Conservation (phyloP, 129 eudicot genomes). For the Erigeron canadensis region DNA sequence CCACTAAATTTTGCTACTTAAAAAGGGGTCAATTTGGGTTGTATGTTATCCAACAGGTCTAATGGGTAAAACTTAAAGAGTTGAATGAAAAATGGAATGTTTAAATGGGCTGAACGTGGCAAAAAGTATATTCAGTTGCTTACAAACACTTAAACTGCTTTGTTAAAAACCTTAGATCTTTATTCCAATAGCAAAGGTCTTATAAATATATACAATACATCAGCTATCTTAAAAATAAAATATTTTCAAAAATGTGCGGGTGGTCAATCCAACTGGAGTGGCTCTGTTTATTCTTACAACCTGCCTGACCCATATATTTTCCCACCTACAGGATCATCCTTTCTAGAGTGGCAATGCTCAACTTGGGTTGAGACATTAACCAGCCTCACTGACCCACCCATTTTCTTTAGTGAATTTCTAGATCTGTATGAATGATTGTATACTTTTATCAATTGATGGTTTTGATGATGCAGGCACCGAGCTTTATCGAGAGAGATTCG, state of each 20-base stretch:
- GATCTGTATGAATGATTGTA: neutral
- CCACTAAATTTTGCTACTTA: constrained; percentile 10
- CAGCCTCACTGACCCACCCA: too few species aligned
- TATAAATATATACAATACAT: neutral
- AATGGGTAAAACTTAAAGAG: neutral
- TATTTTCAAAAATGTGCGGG: neutral
- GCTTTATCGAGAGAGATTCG: constrained; percentile 87
- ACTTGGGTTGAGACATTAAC: too few species aligned
- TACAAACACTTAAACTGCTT: constrained; percentile 1
- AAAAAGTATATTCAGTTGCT: constrained; percentile 2
- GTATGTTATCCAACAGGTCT: constrained; percentile 5
- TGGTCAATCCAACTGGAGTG: neutral
- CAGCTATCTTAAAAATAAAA: neutral
- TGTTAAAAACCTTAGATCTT: neutral
- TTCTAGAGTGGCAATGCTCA: neutral
- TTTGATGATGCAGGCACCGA: constrained; percentile 68
- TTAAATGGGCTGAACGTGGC: neutral
- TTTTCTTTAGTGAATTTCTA: too few species aligned
- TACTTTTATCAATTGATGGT: constrained; percentile 5
- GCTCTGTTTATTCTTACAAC: neutral
- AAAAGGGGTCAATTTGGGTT: neutral
- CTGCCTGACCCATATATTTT: neutral
- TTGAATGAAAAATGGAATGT: neutral
- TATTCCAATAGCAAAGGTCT: neutral
- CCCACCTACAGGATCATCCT: neutral